Percentiles rank a stretch among this genome's conserved stretches.
phyloP scores from a whole-genome alignment of 1,284 basidiomycete species.

The Laetiporus sulphureus region DNA sequence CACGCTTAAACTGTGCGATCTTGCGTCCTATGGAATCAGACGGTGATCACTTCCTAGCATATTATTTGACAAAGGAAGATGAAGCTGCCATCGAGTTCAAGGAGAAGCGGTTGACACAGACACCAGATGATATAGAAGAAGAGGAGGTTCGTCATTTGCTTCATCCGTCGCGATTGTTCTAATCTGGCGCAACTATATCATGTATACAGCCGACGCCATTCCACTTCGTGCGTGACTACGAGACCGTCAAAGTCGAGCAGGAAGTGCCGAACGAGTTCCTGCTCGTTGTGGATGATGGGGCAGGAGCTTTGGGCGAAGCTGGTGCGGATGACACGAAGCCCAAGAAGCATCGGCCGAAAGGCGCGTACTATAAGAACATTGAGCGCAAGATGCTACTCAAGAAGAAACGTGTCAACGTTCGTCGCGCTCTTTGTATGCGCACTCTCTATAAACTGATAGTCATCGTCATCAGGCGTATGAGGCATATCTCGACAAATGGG shows the following conservation, averaged over 20 bases:
- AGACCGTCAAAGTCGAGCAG: conserved; percentile 77
- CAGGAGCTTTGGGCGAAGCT: conserved; percentile 30
- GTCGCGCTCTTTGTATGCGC: conserved; percentile 23
- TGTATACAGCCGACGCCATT: conserved; percentile 53
- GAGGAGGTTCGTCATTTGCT: conserved; percentile 34
- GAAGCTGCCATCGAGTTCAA: conserved; percentile 33
- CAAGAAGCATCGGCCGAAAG: conserved; percentile 31
- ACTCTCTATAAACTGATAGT: background rate
- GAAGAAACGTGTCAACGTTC: conserved; percentile 80
- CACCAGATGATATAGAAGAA: conserved; percentile 40
- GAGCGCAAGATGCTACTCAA: conserved; percentile 81
- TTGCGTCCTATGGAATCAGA: conserved; percentile 82
- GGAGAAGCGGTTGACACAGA: conserved; percentile 18
- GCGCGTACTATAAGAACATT: conserved; percentile 85
- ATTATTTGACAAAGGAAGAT: conserved; percentile 80
- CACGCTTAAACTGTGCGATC: conserved; percentile 78
- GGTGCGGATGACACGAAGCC: conserved; percentile 26
- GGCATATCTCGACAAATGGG: conserved; percentile 72
- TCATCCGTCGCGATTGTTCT: too few relatives aligned
- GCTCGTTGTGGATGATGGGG: conserved; percentile 66
- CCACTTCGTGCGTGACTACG: conserved; percentile 74
- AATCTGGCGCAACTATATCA: too few relatives aligned
- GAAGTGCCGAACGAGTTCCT: conserved; percentile 82
- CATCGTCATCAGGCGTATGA: conserved; percentile 47
- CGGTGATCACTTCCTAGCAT: conserved; percentile 84